Evolutionary conservation across 768 basidiomycete genomes (phyloP).

Genomic region (Tylopilus felleus): DNA sequence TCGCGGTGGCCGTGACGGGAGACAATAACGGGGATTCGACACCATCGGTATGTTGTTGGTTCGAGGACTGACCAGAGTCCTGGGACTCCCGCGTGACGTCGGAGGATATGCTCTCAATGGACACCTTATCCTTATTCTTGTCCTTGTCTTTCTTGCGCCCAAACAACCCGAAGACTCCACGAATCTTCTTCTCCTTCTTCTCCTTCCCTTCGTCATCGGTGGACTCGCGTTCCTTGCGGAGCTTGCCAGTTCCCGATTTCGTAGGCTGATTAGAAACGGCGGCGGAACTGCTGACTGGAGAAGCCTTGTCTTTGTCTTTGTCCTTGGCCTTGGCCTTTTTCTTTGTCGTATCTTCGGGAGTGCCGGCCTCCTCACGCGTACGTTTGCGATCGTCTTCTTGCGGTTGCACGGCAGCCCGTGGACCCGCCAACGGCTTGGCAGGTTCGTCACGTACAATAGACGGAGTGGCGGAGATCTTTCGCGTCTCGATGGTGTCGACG

Average conservation of each 20-base stretch:
- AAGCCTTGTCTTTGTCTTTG: constrained; percentile 45
- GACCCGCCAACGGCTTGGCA: constrained; percentile 16
- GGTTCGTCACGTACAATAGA: constrained; percentile 62
- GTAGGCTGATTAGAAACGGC: constrained; percentile 26
- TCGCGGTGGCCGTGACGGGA: constrained; percentile 49
- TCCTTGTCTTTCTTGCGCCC: constrained; percentile 75
- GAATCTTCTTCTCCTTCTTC: constrained; percentile 61
- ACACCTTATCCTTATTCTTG: constrained; percentile 61
- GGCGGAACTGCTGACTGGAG: constrained; percentile 27
- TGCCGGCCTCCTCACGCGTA: constrained; percentile 47
- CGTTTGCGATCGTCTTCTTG: constrained; percentile 55
- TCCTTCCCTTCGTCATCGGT: constrained; percentile 50
- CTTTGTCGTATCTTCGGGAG: constrained; percentile 42
- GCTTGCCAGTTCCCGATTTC: constrained; percentile 28
- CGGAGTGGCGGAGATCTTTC: constrained; percentile 76
- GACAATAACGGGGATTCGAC: constrained; percentile 40
- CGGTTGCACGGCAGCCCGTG: constrained; percentile 41
- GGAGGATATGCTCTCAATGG: constrained; percentile 50
- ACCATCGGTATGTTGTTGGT: constrained; percentile 33
- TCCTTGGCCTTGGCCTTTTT: constrained; percentile 51
- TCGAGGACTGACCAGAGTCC: constrained; percentile 58
- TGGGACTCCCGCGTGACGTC: constrained; percentile 53
- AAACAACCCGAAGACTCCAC: constrained; percentile 78
- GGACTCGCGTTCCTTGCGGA: constrained; percentile 44
- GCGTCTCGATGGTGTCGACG: constrained; percentile 66